phyloP scores from a whole-genome alignment of 2,329 filamentous ascomycete genomes.

The Metarhizium guizhouense region DNA sequence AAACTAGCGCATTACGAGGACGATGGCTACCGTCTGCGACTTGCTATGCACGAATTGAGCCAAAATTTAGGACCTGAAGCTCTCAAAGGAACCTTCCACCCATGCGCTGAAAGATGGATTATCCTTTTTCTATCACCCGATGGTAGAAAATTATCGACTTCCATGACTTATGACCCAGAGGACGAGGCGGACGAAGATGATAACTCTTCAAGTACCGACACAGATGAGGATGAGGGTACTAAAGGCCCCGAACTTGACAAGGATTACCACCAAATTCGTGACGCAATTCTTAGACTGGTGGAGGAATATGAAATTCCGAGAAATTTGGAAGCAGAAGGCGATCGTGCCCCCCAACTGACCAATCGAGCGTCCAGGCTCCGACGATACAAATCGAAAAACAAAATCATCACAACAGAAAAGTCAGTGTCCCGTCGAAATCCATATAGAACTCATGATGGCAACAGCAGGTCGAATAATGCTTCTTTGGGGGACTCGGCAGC shows the following conservation, averaged over 20 bases:
- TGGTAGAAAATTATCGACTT: slow-evolving; percentile 58
- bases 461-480: slow-evolving; percentile 7
- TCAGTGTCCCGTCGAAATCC: slow-evolving; percentile 50
- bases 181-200: slow-evolving; percentile 59
- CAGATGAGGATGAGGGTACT: slow-evolving; percentile 52
- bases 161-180: slow-evolving; percentile 64
- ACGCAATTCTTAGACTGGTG: slow-evolving; percentile 71
- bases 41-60: slow-evolving; percentile 62
- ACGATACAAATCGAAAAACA: slow-evolving; percentile 52
- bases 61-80: slow-evolving; percentile 55
- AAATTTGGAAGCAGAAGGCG: slow-evolving; percentile 49
- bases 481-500: slow-evolving; percentile 6
- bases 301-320: slow-evolving; percentile 75
- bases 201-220: slow-evolving; percentile 50
- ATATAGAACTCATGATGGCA: slow-evolving; percentile 32
- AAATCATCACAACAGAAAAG: slow-evolving; percentile 41
- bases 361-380: slow-evolving; percentile 57
- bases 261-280: slow-evolving; percentile 72
- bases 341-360: slow-evolving; percentile 53
- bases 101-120: slow-evolving; percentile 75
- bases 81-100: slow-evolving; percentile 61
- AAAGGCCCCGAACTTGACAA: slow-evolving; percentile 59
- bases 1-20: slow-evolving; percentile 48
- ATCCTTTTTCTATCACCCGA: slow-evolving; percentile 71
- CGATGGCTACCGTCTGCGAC: slow-evolving; percentile 55